Percentiles rank a stretch among this genome's conserved stretches.
phyloP scores from a whole-genome alignment of 179 eudicot genomes.

The Heliamphora pulchella region DNA sequence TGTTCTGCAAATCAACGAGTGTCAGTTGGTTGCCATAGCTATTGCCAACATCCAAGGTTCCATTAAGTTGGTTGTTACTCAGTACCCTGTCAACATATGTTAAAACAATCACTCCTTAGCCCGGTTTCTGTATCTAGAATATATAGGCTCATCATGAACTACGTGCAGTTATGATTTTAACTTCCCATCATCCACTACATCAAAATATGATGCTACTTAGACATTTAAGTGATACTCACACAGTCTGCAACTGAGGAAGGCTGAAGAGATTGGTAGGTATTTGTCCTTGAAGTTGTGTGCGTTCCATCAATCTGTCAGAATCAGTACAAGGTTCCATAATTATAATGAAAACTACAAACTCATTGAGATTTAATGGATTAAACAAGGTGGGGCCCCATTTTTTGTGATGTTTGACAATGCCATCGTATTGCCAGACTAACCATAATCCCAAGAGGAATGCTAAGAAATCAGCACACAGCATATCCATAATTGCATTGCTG shows the following conservation, averaged over 20 bases:
- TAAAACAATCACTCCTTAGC: background rate
- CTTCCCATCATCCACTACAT: background rate
- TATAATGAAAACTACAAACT: background rate
- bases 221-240: slow-evolving; percentile 22
- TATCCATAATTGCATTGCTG: background rate
- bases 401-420: background rate
- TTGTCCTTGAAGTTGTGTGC: slow-evolving; percentile 29
- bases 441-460: background rate
- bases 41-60: slow-evolving; percentile 34
- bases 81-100: slow-evolving; percentile 25
- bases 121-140: background rate
- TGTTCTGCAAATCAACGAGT: slow-evolving; percentile 41
- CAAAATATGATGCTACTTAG: background rate
- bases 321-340: slow-evolving; percentile 2
- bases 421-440: background rate
- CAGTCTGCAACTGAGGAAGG: slow-evolving; percentile 36
- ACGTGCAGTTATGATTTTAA: background rate
- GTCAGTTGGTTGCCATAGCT: slow-evolving; percentile 27
- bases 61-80: slow-evolving; percentile 35
- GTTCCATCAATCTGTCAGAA: slow-evolving; percentile 39
- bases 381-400: background rate
- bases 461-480: background rate
- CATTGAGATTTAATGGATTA: background rate
- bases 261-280: slow-evolving; percentile 37
- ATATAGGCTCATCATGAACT: background rate